A percentile compares a stretch with the other conserved stretches of the same genome.
These are phyloP conservation scores for Rosa persica DNA, from an alignment of 306 rosid species.

Conservation along the genomic window DNA sequence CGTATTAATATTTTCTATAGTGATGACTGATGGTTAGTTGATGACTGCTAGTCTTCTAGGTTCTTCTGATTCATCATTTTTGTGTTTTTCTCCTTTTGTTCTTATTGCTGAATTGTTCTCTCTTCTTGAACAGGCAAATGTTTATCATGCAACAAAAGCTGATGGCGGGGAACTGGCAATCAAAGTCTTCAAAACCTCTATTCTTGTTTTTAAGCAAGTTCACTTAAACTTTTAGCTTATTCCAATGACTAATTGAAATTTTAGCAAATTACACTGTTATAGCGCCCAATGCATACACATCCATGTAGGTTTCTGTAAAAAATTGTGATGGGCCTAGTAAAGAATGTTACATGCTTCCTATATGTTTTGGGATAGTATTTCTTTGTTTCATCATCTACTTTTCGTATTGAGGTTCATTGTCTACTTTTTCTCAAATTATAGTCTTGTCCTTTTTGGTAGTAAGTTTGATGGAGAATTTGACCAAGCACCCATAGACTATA, in stretches of 20 bases:
- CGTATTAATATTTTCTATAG: background rate
- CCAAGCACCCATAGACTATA: background rate
- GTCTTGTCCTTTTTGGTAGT: background rate
- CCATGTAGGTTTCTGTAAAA: background rate
- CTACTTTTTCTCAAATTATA: background rate
- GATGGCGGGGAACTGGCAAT: slow-evolving; percentile 81
- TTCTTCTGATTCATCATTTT: background rate
- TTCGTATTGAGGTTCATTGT: background rate
- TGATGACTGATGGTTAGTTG: no score
- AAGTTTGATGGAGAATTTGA: background rate
- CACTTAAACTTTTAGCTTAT: slow-evolving; percentile 15
- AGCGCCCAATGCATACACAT: background rate
- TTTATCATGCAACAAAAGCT: slow-evolving; percentile 86
- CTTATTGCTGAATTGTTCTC: slow-evolving; percentile 5
- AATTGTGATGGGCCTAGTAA: background rate
- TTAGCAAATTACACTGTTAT: background rate
- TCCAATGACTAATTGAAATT: slow-evolving; percentile 5
- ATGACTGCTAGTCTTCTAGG: background rate
- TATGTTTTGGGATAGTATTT: background rate
- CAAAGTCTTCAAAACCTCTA: slow-evolving; percentile 87
- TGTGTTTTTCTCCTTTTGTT: background rate
- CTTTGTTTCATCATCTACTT: background rate
- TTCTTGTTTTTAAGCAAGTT: slow-evolving; percentile 82
- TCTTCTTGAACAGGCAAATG: slow-evolving; percentile 70
- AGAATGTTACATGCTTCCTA: no score